Percentiles rank a stretch among this genome's conserved stretches.
These are phyloP conservation scores for Aspergillus vadensis DNA, from an alignment of 2,329 filamentous ascomycete species.

Conservation along the genomic window DNA sequence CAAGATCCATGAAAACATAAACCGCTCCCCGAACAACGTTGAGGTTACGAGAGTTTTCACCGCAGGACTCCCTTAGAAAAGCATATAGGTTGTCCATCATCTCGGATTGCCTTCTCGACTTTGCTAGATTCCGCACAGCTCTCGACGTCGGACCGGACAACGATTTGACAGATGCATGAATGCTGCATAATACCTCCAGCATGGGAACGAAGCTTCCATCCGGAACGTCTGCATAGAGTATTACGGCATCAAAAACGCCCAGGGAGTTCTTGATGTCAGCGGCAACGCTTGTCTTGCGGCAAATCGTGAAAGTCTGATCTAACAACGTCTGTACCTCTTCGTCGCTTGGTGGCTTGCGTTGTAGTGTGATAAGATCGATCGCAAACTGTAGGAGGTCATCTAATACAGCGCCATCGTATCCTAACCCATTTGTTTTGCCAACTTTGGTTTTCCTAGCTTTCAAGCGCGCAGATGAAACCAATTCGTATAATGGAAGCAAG, in stretches of 20 bases:
- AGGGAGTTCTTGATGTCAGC: slow-evolving; percentile 47
- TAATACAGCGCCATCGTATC: slow-evolving; percentile 39
- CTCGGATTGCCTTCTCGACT: slow-evolving; percentile 40
- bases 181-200: slow-evolving; percentile 47
- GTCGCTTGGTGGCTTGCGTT: slow-evolving; percentile 38
- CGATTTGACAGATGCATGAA: slow-evolving; percentile 47
- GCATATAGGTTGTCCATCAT: slow-evolving; percentile 42
- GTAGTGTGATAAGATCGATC: slow-evolving; percentile 46
- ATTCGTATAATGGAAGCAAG: slow-evolving; percentile 42
- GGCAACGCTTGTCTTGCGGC: slow-evolving; percentile 44
- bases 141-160: slow-evolving; percentile 46
- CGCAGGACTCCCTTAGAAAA: slow-evolving; percentile 39
- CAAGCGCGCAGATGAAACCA: slow-evolving; percentile 38
- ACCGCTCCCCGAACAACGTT: slow-evolving; percentile 45
- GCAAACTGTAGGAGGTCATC: slow-evolving; percentile 45
- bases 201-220: slow-evolving; percentile 40
- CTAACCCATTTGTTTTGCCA: slow-evolving; percentile 33
- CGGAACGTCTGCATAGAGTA: slow-evolving; percentile 44
- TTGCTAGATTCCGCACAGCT: slow-evolving; percentile 45
- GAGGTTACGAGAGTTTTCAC: slow-evolving; percentile 39
- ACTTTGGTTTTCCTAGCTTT: slow-evolving; percentile 42
- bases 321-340: slow-evolving; percentile 43
- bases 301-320: slow-evolving; percentile 41
- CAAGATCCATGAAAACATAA: slow-evolving; percentile 44
- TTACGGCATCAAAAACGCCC: slow-evolving; percentile 46